Percentiles rank a stretch among this genome's conserved stretches.
phyloP scores from a whole-genome alignment of 805 yeast genomes.

The Saturnispora mendoncae region DNA sequence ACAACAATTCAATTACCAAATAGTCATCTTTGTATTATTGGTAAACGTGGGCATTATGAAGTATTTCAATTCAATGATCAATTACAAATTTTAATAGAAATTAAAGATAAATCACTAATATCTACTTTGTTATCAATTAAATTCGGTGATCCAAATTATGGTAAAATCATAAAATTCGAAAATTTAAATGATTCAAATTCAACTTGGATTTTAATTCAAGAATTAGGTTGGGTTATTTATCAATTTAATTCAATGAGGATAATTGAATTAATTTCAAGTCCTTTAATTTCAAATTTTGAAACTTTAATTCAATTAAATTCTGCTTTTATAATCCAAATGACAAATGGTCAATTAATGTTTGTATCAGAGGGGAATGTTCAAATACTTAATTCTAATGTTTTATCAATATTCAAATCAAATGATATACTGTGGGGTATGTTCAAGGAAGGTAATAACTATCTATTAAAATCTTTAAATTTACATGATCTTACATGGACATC shows the following conservation, averaged over 20 bases:
- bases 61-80: conserved; percentile 14
- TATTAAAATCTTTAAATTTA: conserved; percentile 1
- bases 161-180: conserved; percentile 17
- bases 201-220: conserved; percentile 22
- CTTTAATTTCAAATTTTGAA: conserved; percentile 18
- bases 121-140: conserved; percentile 1
- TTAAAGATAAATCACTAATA: conserved; percentile 2
- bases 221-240: conserved; percentile 26
- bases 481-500: conserved; percentile 1
- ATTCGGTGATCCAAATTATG: conserved; percentile 16
- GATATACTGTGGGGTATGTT: conserved; percentile 5
- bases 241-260: conserved; percentile 10
- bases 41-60: conserved; percentile 17
- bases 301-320: conserved; percentile 11
- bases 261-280: conserved; percentile 19
- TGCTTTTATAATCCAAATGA: conserved; percentile 17
- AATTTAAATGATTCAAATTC: conserved; percentile 4
- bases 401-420: conserved; percentile 11
- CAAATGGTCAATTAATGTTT: conserved; percentile 17
- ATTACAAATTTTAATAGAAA: conserved; percentile 3
- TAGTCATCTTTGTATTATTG: conserved; percentile 17
- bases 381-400: background rate
- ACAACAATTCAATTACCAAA: conserved; percentile 18
- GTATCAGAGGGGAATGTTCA: conserved; percentile 12
- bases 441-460: background rate